A percentile compares a stretch with the other conserved stretches of the same genome.
phyloP scores from a whole-genome alignment of 2,329 filamentous ascomycete genomes.

The Mycosphaerella sp. region DNA sequence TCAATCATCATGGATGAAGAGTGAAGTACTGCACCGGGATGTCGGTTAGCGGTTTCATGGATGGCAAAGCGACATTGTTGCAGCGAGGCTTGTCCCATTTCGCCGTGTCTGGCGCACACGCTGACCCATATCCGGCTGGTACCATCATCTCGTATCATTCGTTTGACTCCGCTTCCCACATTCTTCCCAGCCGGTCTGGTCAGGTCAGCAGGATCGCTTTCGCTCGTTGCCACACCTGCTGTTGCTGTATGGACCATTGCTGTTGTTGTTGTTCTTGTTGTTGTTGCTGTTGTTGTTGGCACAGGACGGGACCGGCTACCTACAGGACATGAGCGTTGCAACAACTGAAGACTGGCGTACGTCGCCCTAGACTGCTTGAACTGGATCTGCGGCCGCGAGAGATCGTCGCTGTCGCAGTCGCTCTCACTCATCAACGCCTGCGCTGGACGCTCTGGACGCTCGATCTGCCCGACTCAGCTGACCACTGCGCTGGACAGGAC shows the following conservation, averaged over 20 bases:
- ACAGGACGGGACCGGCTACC: slow-evolving; percentile 2
- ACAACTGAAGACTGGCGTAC: slow-evolving; percentile 1
- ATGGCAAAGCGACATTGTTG: slow-evolving; percentile 21
- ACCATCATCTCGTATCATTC: slow-evolving; percentile 1
- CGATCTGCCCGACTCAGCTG: slow-evolving; percentile 15
- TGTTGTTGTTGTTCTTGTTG: too few species aligned
- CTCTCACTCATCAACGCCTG: slow-evolving; percentile 6
- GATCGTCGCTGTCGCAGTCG: slow-evolving; percentile 18
- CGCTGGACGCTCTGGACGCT: slow-evolving; percentile 6
- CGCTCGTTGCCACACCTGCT: slow-evolving; percentile 4
- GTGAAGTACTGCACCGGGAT: slow-evolving; percentile 1
- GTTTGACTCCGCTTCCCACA: background rate
- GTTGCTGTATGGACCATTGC: background rate
- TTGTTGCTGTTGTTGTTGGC: too few species aligned
- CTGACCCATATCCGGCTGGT: slow-evolving; percentile 9
- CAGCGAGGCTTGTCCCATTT: slow-evolving; percentile 20
- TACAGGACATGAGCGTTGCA: background rate
- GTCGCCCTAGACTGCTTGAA: slow-evolving; percentile 1
- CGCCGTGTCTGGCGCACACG: slow-evolving; percentile 12
- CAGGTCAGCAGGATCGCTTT: slow-evolving; percentile 1
- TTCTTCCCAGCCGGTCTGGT: background rate
- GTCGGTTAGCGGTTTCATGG: slow-evolving; percentile 6
- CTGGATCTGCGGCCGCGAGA: background rate
- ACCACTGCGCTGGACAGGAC: slow-evolving; percentile 12
- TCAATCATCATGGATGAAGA: too few species aligned